Percentiles rank a stretch among this genome's conserved stretches.
Evolutionary conservation across 75 land plant genomes (phyloP).

Genomic region (Cunninghamia lanceolata): DNA sequence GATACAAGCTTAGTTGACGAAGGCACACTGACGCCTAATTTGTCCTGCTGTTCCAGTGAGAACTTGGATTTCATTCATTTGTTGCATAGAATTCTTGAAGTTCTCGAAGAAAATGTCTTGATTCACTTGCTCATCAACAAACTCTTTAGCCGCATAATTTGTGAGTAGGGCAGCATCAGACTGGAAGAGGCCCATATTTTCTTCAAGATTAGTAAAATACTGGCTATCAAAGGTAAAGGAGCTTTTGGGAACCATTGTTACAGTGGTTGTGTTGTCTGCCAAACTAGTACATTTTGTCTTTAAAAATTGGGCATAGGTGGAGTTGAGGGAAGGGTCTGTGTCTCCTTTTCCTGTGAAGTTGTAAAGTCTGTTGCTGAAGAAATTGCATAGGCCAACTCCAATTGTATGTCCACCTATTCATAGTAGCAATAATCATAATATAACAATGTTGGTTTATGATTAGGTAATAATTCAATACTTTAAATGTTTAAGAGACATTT

Average conservation of each 20-base stretch:
- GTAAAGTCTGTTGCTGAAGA: constrained; percentile 36
- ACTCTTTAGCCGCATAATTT: constrained; percentile 13
- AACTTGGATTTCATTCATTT: constrained; percentile 36
- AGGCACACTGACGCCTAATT: constrained; percentile 39
- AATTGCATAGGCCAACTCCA: constrained; percentile 40
- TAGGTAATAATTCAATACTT: no score
- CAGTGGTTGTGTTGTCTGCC: constrained; percentile 13
- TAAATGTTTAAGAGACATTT: no score
- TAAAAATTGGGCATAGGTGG: not conserved
- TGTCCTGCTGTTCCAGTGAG: constrained; percentile 47
- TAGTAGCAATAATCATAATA: not conserved
- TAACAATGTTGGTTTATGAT: no score
- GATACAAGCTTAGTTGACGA: constrained; percentile 16
- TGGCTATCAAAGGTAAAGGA: constrained; percentile 35
- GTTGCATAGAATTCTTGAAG: constrained; percentile 31
- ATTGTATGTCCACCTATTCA: constrained; percentile 9
- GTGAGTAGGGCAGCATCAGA: constrained; percentile 40
- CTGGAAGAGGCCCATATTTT: constrained; percentile 40
- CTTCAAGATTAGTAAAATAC: constrained; percentile 30
- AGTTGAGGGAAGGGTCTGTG: not conserved
- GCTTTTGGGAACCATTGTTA: constrained; percentile 36
- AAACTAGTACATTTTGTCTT: constrained; percentile 10
- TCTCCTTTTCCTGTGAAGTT: constrained; percentile 54
- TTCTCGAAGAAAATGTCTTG: constrained; percentile 13
- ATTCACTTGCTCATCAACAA: constrained; percentile 14